These are phyloP conservation scores for Pisolithus thermaeus DNA, from an alignment of 1,284 basidiomycete genomes.

Conservation along the genomic window DNA sequence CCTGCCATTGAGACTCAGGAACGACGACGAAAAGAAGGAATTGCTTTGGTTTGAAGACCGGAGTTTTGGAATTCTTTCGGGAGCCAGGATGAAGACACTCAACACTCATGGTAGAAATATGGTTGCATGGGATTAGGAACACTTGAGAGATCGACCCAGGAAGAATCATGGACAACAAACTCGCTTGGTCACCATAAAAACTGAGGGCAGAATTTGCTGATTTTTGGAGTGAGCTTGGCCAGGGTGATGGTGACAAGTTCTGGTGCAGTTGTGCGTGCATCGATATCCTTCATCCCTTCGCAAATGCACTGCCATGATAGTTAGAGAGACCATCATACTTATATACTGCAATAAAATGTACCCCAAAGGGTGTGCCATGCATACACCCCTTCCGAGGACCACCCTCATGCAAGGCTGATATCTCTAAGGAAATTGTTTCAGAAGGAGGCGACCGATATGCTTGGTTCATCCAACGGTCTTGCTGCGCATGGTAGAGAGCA, in stretches of 20 bases:
- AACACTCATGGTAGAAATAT: conserved; percentile 2
- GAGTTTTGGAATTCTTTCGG: background rate
- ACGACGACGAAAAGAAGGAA: conserved; percentile 1
- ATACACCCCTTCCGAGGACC: background rate
- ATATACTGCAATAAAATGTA: background rate
- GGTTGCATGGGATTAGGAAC: background rate
- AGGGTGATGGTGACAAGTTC: background rate
- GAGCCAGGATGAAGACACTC: background rate
- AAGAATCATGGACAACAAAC: conserved; percentile 1
- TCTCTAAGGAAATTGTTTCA: background rate
- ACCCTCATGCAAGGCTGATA: background rate
- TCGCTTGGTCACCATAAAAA: conserved; percentile 1
- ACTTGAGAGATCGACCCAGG: conserved; percentile 4
- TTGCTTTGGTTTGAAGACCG: background rate
- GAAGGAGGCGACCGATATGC: background rate
- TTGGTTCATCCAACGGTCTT: background rate
- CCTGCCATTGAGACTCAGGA: background rate
- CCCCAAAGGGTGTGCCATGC: conserved; percentile 1
- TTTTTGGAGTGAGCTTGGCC: background rate
- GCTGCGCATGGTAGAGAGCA: background rate
- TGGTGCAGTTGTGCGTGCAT: background rate
- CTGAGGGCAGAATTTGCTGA: background rate
- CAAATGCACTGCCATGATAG: background rate
- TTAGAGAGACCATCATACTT: background rate
- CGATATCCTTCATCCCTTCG: conserved; percentile 1